Evolutionary conservation across 2,329 filamentous ascomycete species (phyloP).

Genomic region (Colletotrichum spinosum): DNA sequence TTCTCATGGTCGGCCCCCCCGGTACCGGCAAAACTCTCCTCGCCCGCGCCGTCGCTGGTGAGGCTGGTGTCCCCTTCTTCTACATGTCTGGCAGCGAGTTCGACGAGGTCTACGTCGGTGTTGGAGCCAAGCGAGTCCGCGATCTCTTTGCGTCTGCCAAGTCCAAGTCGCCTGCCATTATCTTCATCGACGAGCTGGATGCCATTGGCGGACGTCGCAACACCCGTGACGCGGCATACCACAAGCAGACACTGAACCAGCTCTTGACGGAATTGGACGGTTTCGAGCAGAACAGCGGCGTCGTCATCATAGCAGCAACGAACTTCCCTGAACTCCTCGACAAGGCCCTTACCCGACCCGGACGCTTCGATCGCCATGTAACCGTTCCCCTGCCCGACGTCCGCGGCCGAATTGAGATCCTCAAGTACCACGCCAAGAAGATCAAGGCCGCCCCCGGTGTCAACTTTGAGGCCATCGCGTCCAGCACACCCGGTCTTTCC

Average conservation of each 20-base stretch:
- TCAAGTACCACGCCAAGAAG: conserved; percentile 94
- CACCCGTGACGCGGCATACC: conserved; percentile 91
- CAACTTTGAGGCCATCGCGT: conserved; percentile 85
- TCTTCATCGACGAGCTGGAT: conserved; percentile 95
- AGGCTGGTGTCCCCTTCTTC: conserved; percentile 98
- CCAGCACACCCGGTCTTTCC: conserved; percentile 90
- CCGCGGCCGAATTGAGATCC: conserved; percentile 89
- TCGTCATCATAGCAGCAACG: conserved; percentile 95
- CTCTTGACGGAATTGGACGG: conserved; percentile 96
- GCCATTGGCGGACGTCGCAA: conserved; percentile 96
- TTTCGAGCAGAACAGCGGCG: conserved; percentile 92
- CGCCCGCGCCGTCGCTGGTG: conserved; percentile 93
- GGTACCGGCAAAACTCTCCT: conserved; percentile 98
- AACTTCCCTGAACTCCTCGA: conserved; percentile 96
- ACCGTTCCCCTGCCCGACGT: conserved; percentile 91
- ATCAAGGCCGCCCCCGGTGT: conserved; percentile 85
- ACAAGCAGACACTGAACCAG: conserved; percentile 98
- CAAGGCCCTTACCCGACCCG: conserved; percentile 95
- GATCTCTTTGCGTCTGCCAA: conserved; percentile 90
- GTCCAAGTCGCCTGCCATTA: conserved; percentile 87
- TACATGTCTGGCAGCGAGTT: conserved; percentile 99
- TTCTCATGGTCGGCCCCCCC: conserved; percentile 92
- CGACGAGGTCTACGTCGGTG: conserved; percentile 97
- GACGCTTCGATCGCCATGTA: conserved; percentile 95
- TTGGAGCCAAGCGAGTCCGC: conserved; percentile 94